Evolutionary conservation across 2,329 filamentous ascomycete genomes (phyloP), one percentile per base, ranked within the genome.

Genomic region (Sclerotinia nivalis): DNA sequence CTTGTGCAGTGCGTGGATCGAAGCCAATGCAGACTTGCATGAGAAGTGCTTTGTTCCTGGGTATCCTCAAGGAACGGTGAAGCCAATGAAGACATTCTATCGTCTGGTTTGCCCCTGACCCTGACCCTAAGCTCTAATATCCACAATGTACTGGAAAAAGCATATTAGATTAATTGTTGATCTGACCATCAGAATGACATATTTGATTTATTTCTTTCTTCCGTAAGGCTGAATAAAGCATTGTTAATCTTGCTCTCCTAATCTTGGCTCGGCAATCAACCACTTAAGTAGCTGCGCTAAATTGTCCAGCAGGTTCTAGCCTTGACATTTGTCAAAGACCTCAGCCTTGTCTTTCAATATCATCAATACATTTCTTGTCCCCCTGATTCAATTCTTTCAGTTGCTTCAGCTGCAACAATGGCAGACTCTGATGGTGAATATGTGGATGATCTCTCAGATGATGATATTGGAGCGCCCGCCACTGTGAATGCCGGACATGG

Each of bases 391-490:
- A 18, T 20, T 59, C 2, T 25, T 37, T 20, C 6, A 31, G 6
- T 50, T 34, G 20, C 37, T 64, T 50, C 45, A 20, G 10, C 43
- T 22, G 12, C 18, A 69, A 77, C 72, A 73, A 92, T 92, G 90
- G 88, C 89, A 69, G 89, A 91, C 80, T 92, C 89, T 25, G 90
- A 92, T 77, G 90, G 87, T 79, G 89, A 92, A 74, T 92, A 88
- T 78, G 85, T 90, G 73, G 86, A 88, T 71, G 86, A 86, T 75
- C 83, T 84, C 78, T 90, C 88, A 34, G 89, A 90, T 75, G 89
- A 91, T 76, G 89, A 90, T 73, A 83, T 88, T 71, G 81, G 83
- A 40, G 72, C 74, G 9, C 74, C 75, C 49, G 71, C 73, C 40
- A 72, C 73, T 9, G 65, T 66, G 12, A 67, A 56, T 45, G 61